Evolutionary conservation across 2,329 filamentous ascomycete genomes (phyloP).

Genomic region (Sclerotinia spermophila): DNA sequence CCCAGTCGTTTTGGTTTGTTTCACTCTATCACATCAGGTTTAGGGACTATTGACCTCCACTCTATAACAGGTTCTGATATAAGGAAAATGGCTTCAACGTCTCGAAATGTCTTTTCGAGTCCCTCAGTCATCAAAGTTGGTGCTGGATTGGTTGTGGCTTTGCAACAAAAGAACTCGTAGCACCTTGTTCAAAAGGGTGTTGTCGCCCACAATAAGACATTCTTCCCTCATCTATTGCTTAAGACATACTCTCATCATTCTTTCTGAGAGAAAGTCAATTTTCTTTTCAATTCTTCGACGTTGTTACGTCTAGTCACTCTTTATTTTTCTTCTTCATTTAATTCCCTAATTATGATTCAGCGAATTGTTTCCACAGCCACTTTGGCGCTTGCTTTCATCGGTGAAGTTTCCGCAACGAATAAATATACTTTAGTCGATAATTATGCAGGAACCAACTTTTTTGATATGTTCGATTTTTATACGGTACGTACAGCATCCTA

Average conservation of each 20-base stretch:
- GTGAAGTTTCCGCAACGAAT: constrained; percentile 21
- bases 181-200: constrained; percentile 15
- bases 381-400: constrained; percentile 17
- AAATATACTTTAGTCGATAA: constrained; percentile 26
- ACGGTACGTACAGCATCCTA: constrained; percentile 31
- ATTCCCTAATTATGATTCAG: constrained; percentile 23
- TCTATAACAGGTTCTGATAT: neutral
- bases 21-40: neutral
- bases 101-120: constrained; percentile 5
- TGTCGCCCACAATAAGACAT: constrained; percentile 7
- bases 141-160: neutral
- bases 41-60: constrained; percentile 4
- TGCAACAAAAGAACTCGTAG: constrained; percentile 8
- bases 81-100: neutral
- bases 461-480: constrained; percentile 53
- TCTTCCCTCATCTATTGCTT: neutral
- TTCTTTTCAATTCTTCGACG: constrained; percentile 21
- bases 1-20: neutral
- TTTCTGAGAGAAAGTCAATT: constrained; percentile 17
- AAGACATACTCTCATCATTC: constrained; percentile 17
- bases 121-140: constrained; percentile 11
- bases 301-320: constrained; percentile 30
- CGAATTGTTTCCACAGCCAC: constrained; percentile 12
- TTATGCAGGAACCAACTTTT: constrained; percentile 43
- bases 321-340: constrained; percentile 23